Evolutionary conservation across 768 basidiomycete genomes (phyloP), one percentile per base, ranked within the genome.

Genomic region (Termitomyces sp.): DNA sequence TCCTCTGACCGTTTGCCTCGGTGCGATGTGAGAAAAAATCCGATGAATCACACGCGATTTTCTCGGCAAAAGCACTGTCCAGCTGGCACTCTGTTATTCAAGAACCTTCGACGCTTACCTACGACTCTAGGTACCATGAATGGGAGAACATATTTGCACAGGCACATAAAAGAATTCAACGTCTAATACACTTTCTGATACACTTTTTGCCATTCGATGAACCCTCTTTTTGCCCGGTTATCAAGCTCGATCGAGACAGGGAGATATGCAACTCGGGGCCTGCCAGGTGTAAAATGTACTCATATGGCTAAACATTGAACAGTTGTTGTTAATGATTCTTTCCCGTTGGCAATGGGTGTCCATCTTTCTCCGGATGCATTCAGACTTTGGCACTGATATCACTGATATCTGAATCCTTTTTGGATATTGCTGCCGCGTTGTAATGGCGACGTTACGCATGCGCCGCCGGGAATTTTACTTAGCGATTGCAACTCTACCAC

Each of bases 401-500:
- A 22, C 45, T 36, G 32, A 13, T 28, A 28, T 39, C 22, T 45
- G 20, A 33, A n/a, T 38, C 33, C 16, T 48, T 57, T 44, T 58
- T 32, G 6, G 50, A 7, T 42, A 32, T 32, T 59, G 49, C 50
- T 65, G n/a, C 20, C 38, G 39, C 40, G 16, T 57, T 48, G 57
- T 57, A 50, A 59, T 42, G 56, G 53, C 39, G 28, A 53, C 16
- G 36, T 48, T 53, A 39, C 59, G 39, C 42, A 54, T 56, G 50
- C 57, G 49, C 58, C 54, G 55, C 57, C 63, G 60, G 62, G 52
- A 63, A 61, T 61, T 59, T 49, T 42, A 55, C 61, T 65, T 51
- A 54, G 57, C 53, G 56, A 56, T 32, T 52, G 32, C 38, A 32
- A 33, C 39, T 28, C 38, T 45, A 33, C 49, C 55, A 63, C 56